Conservation (phyloP, 2,329 filamentous ascomycete species). For the Trichoderma guizhouense region DNA sequence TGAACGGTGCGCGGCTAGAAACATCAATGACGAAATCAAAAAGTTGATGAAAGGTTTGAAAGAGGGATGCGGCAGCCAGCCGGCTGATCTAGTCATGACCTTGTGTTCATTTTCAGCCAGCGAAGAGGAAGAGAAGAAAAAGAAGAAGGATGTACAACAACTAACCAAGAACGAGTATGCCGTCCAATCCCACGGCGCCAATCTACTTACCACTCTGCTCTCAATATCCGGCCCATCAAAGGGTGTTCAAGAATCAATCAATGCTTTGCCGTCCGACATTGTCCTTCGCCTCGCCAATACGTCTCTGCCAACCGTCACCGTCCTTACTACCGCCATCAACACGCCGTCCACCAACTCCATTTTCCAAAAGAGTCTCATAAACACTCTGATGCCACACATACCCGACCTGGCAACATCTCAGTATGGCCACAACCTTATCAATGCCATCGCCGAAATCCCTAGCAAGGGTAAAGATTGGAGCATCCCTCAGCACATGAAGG, state of each 20-base stretch:
- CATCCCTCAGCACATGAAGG: slow-evolving; percentile 57
- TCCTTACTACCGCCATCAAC: slow-evolving; percentile 50
- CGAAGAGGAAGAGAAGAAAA: slow-evolving; percentile 30
- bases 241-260: slow-evolving; percentile 70
- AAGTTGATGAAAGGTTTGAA: slow-evolving; percentile 47
- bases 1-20: slow-evolving; percentile 73
- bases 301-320: slow-evolving; percentile 46
- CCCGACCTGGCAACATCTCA: slow-evolving; percentile 48
- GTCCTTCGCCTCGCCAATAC: slow-evolving; percentile 62
- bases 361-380: slow-evolving; percentile 55
- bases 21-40: slow-evolving; percentile 51
- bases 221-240: slow-evolving; percentile 67
- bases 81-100: slow-evolving; percentile 46
- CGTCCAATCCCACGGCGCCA: slow-evolving; percentile 66
- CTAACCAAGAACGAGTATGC: slow-evolving; percentile 55
- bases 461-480: slow-evolving; percentile 46
- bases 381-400: slow-evolving; percentile 44
- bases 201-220: slow-evolving; percentile 79
- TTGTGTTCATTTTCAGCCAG: slow-evolving; percentile 46
- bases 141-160: slow-evolving; percentile 36
- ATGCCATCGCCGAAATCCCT: slow-evolving; percentile 47
- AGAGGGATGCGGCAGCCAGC: slow-evolving; percentile 46
- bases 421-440: slow-evolving; percentile 50
- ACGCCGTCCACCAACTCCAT: slow-evolving; percentile 47
- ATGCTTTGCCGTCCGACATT: slow-evolving; percentile 53